Evolutionary conservation across 257 asterid species (phyloP).

Genomic region (Handroanthus guayacan): DNA sequence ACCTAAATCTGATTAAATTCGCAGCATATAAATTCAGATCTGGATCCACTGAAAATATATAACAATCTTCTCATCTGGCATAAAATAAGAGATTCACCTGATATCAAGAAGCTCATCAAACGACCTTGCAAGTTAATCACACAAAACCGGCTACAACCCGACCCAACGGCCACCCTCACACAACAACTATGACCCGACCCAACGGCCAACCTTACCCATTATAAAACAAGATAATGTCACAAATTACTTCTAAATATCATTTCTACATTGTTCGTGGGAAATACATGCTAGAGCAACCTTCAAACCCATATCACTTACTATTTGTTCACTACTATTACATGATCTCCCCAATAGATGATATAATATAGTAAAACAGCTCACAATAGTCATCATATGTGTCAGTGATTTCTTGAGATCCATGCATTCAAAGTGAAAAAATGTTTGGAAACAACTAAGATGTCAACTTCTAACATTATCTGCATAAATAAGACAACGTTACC

Average conservation of each 20-base stretch:
- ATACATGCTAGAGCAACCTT: too few relatives aligned
- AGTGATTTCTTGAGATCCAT: slow-evolving; percentile 38
- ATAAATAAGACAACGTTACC: slow-evolving; percentile 27
- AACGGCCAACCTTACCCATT: too few relatives aligned
- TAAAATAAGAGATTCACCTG: background rate
- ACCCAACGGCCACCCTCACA: background rate
- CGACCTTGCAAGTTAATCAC: background rate
- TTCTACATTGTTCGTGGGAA: too few relatives aligned
- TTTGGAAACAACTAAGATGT: background rate
- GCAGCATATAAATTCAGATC: background rate
- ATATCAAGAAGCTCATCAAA: slow-evolving; percentile 3
- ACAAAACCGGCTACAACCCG: background rate
- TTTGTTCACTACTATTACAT: background rate
- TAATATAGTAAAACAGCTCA: slow-evolving; percentile 4
- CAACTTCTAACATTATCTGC: slow-evolving; percentile 23
- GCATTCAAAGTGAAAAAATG: slow-evolving; percentile 33
- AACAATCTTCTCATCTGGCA: background rate
- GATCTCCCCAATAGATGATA: slow-evolving; percentile 30
- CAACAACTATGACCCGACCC: background rate
- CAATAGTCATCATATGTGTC: slow-evolving; percentile 32
- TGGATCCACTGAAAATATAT: background rate
- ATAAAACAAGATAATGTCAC: too few relatives aligned
- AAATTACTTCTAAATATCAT: too few relatives aligned
- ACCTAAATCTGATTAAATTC: too few relatives aligned
- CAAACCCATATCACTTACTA: background rate